These are phyloP conservation scores for Salinomyces thailandicus DNA, from an alignment of 2,329 filamentous ascomycete species.

Conservation along the genomic window DNA sequence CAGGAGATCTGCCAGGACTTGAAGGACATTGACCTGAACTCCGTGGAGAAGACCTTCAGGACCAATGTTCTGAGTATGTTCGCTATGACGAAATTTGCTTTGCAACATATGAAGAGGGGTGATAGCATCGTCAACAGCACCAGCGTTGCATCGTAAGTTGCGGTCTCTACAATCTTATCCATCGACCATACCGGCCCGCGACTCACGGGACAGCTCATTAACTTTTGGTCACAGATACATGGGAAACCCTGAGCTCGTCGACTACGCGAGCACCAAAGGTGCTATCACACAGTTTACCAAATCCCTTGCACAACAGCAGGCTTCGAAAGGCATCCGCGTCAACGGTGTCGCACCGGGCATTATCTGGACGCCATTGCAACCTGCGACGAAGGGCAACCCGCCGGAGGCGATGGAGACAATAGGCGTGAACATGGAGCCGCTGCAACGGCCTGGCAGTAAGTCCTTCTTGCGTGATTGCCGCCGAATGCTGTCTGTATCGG, in stretches of 20 bases:
- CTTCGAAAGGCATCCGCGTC: slow-evolving; percentile 59
- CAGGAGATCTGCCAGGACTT: slow-evolving; percentile 67
- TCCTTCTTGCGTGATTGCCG: no score
- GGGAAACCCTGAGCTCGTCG: slow-evolving; percentile 66
- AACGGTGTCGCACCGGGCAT: slow-evolving; percentile 68
- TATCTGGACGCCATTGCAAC: slow-evolving; percentile 68
- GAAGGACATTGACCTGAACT: slow-evolving; percentile 60
- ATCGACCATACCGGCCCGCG: not conserved
- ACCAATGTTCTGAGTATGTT: slow-evolving; percentile 72
- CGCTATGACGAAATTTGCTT: slow-evolving; percentile 64
- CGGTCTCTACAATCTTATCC: slow-evolving; percentile 1
- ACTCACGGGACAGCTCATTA: slow-evolving; percentile 26
- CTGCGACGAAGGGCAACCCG: slow-evolving; percentile 56
- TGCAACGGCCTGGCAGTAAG: slow-evolving; percentile 23
- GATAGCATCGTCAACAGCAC: slow-evolving; percentile 74
- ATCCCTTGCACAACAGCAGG: slow-evolving; percentile 63
- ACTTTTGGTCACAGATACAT: slow-evolving; percentile 52
- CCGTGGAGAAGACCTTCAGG: slow-evolving; percentile 70
- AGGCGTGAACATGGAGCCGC: slow-evolving; percentile 41
- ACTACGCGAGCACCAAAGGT: slow-evolving; percentile 72
- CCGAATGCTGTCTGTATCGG: no score
- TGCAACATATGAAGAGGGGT: slow-evolving; percentile 65
- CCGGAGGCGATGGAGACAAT: slow-evolving; percentile 57
- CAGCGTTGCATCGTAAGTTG: slow-evolving; percentile 55
- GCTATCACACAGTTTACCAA: slow-evolving; percentile 72